Percentiles rank a stretch among this genome's conserved stretches.
Conservation (phyloP, 2,329 filamentous ascomycete species). For the Colletotrichum costaricense region DNA sequence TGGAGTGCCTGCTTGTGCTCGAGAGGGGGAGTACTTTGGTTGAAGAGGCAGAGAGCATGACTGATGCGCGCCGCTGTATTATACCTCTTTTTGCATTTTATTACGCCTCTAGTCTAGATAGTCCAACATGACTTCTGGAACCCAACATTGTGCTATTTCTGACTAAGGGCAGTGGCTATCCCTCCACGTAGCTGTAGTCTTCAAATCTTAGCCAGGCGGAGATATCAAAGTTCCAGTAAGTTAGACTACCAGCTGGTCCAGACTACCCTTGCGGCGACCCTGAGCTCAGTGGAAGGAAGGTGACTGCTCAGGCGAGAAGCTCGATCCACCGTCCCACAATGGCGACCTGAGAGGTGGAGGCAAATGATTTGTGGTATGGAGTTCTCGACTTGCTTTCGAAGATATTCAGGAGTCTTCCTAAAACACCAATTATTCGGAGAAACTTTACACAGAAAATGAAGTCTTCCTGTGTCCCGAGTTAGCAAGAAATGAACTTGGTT, state of each 20-base stretch:
- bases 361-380: background rate
- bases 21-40: background rate
- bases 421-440: background rate
- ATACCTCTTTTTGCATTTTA: conserved; percentile 29
- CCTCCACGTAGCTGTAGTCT: too few relatives aligned
- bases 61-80: conserved; percentile 34
- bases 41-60: conserved; percentile 17
- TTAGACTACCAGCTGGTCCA: background rate
- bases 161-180: too few relatives aligned
- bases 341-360: background rate
- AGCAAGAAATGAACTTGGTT: background rate
- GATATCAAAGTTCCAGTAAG: background rate
- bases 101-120: conserved; percentile 15
- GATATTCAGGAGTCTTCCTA: background rate
- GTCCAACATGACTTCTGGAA: conserved; percentile 22
- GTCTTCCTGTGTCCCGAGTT: background rate
- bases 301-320: background rate
- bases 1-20: conserved; percentile 15
- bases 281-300: background rate
- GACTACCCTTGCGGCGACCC: background rate
- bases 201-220: background rate
- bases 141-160: background rate
- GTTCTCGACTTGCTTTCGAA: background rate
- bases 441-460: background rate
- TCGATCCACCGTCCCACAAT: conserved; percentile 15